Percentiles rank a stretch among this genome's conserved stretches.
Evolutionary conservation across 179 eudicot genomes (phyloP).

Genomic region (Carnegiea gigantea): DNA sequence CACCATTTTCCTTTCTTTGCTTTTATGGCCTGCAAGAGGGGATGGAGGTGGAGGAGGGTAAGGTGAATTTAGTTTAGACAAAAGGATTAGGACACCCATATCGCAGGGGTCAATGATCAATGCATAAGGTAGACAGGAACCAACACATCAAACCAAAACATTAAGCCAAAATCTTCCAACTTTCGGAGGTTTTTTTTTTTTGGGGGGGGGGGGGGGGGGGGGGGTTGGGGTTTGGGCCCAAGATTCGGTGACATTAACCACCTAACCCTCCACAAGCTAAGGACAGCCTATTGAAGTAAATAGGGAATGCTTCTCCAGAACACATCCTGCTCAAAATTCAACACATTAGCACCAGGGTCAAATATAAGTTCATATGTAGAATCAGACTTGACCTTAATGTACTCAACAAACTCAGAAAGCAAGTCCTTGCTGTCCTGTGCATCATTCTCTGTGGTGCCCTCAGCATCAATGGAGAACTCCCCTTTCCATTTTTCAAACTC

Average conservation of each 20-base stretch:
- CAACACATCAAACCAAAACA: background rate
- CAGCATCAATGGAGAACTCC: slow-evolving; percentile 91
- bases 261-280: background rate
- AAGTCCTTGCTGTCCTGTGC: slow-evolving; percentile 82
- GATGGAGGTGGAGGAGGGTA: background rate
- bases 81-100: background rate
- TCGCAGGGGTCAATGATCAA: background rate
- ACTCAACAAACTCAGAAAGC: slow-evolving; percentile 85
- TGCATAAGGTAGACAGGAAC: background rate
- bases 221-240: background rate
- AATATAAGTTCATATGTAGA: slow-evolving; percentile 1
- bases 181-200: too few relatives aligned
- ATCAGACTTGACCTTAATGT: slow-evolving; percentile 61
- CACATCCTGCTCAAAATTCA: background rate
- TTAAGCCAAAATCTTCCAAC: background rate
- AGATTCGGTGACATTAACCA: background rate
- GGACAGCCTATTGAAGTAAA: background rate
- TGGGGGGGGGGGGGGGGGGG: background rate
- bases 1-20: background rate
- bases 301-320: background rate
- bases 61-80: background rate
- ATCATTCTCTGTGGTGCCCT: slow-evolving; percentile 92
- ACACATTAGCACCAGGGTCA: slow-evolving; percentile 5
- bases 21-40: background rate
- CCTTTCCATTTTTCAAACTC: slow-evolving; percentile 98